phyloP scores from a whole-genome alignment of 2,329 filamentous ascomycete species.

The Verticillium dahliae region DNA sequence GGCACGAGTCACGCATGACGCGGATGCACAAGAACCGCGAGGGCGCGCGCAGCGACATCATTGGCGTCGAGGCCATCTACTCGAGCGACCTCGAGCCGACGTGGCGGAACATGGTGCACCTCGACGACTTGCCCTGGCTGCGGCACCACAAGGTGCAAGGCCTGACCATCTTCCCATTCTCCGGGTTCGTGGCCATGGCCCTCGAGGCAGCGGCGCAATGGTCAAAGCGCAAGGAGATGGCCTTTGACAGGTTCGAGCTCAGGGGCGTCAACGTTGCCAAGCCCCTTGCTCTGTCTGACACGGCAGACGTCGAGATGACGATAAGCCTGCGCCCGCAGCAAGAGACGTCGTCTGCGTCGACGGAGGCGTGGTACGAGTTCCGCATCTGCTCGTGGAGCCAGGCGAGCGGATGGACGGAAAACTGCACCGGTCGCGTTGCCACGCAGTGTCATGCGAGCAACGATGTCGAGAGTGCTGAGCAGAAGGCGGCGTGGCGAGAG shows the following conservation, averaged over 20 bases:
- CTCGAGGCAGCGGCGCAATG: conserved; percentile 34
- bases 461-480: conserved; percentile 24
- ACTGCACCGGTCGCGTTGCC: conserved; percentile 49
- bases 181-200: conserved; percentile 46
- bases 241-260: conserved; percentile 29
- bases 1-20: conserved; percentile 39
- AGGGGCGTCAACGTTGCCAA: conserved; percentile 38
- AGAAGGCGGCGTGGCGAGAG: conserved; percentile 15
- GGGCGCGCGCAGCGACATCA: conserved; percentile 34
- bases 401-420: conserved; percentile 48
- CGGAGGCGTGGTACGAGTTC: conserved; percentile 46
- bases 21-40: conserved; percentile 32
- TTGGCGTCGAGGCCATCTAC: conserved; percentile 36
- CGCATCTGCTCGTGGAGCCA: conserved; percentile 42
- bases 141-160: conserved; percentile 53
- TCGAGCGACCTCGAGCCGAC: conserved; percentile 37
- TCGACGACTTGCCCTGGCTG: conserved; percentile 49
- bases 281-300: conserved; percentile 38
- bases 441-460: conserved; percentile 23
- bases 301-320: conserved; percentile 38
- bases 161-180: conserved; percentile 47
- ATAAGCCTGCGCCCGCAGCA: conserved; percentile 35
- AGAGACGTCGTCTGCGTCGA: conserved; percentile 32
- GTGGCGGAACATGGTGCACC: conserved; percentile 40
- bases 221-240: background rate